A percentile compares a stretch with the other conserved stretches of the same genome.
phyloP scores from a whole-genome alignment of 139 green algal species.

The Coelastrella sp. region DNA sequence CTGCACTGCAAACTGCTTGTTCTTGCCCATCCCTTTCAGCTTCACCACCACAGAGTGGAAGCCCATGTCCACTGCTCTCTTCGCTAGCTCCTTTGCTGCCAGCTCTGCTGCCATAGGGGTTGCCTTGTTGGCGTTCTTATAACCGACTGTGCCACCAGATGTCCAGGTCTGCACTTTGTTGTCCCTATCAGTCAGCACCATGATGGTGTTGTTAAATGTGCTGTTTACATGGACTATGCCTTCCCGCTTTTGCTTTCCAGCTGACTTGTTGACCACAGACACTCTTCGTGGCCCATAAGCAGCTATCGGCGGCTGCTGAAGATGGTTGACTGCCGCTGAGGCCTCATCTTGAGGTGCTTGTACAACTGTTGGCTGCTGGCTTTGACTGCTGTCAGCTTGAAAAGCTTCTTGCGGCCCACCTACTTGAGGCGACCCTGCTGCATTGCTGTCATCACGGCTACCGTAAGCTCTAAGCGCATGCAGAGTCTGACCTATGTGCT shows the following conservation, averaged over 20 bases:
- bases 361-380: neutral
- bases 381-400: too few species aligned
- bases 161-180: conserved; percentile 53
- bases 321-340: neutral
- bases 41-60: conserved; percentile 59
- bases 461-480: too few species aligned
- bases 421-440: too few species aligned
- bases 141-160: conserved; percentile 57
- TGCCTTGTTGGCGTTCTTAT: conserved; percentile 59
- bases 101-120: conserved; percentile 61
- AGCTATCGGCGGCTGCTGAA: neutral
- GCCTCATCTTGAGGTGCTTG: neutral
- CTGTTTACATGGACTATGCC: conserved; percentile 69
- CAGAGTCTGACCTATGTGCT: too few species aligned
- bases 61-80: conserved; percentile 57
- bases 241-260: conserved; percentile 9
- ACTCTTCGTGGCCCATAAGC: conserved; percentile 16
- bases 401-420: too few species aligned
- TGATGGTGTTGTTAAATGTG: conserved; percentile 69
- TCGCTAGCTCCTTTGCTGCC: conserved; percentile 64
- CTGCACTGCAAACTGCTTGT: conserved; percentile 68
- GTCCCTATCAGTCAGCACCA: conserved; percentile 56
- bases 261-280: neutral
- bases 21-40: conserved; percentile 62
- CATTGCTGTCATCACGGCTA: too few species aligned